Conservation (phyloP, 495 filamentous ascomycete genomes). For the Lophiotrema nucula region DNA sequence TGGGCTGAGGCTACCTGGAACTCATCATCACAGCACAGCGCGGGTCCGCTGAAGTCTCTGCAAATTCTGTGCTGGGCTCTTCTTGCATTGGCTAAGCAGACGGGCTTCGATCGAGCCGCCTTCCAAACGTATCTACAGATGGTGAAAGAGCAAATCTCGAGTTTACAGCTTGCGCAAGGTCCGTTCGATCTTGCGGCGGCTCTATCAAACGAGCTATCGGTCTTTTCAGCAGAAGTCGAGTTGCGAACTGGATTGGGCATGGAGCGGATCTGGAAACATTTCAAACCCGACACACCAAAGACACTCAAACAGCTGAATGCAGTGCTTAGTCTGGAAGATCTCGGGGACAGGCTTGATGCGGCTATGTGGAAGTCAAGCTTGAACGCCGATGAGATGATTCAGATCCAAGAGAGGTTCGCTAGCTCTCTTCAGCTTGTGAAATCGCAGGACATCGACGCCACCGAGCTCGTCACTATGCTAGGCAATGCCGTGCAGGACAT, state of each 20-base stretch:
- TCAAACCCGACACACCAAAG: conserved; percentile 63
- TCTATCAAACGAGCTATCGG: background rate
- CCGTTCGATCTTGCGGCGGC: background rate
- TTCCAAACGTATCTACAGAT: conserved; percentile 32
- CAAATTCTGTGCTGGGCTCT: conserved; percentile 29
- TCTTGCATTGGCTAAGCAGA: conserved; percentile 1
- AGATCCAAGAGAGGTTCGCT: conserved; percentile 36
- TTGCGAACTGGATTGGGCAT: conserved; percentile 70
- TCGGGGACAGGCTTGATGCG: conserved; percentile 73
- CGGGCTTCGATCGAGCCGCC: conserved; percentile 28
- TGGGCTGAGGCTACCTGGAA: conserved; percentile 2
- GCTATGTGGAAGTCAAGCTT: conserved; percentile 49
- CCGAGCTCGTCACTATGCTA: conserved; percentile 26
- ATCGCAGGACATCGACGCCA: conserved; percentile 19
- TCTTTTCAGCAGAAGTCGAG: conserved; percentile 18
- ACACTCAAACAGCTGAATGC: conserved; percentile 52
- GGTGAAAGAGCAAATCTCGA: background rate
- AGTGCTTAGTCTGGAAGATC: conserved; percentile 59
- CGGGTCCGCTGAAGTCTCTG: background rate
- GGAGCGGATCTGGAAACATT: conserved; percentile 74
- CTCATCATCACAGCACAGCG: background rate
- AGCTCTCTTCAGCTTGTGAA: conserved; percentile 26
- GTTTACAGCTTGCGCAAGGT: background rate
- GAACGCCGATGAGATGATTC: conserved; percentile 25
- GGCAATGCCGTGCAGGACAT: conserved; percentile 24